Evolutionary conservation across 2,329 filamentous ascomycete species (phyloP).

Genomic region (Paraconiothyrium brasiliense): DNA sequence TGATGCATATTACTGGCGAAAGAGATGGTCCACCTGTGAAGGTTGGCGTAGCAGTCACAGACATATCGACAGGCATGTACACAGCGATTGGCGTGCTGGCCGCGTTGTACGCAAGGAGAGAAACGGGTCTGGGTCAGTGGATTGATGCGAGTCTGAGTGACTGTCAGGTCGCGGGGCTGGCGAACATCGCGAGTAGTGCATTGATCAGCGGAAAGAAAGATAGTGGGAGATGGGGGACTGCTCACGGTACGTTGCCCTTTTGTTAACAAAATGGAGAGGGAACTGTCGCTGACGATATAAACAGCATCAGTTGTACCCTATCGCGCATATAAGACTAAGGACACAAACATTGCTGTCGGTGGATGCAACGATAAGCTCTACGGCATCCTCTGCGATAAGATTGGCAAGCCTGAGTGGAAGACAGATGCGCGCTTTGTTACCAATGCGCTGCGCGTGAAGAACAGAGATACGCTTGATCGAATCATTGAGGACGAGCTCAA

Average conservation of each 20-base stretch:
- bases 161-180: slow-evolving; percentile 89
- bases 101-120: slow-evolving; percentile 77
- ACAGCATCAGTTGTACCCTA: slow-evolving; percentile 96
- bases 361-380: slow-evolving; percentile 71
- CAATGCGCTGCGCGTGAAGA: slow-evolving; percentile 67
- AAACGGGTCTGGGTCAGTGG: slow-evolving; percentile 84
- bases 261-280: background rate
- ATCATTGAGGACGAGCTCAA: slow-evolving; percentile 79
- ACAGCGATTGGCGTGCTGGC: slow-evolving; percentile 96
- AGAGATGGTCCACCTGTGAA: slow-evolving; percentile 91
- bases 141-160: slow-evolving; percentile 91
- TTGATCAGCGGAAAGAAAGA: slow-evolving; percentile 88
- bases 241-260: slow-evolving; percentile 72
- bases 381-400: slow-evolving; percentile 66
- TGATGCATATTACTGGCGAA: slow-evolving; percentile 97
- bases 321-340: slow-evolving; percentile 74
- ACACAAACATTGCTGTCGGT: slow-evolving; percentile 70
- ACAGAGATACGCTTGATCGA: slow-evolving; percentile 79
- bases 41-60: slow-evolving; percentile 96
- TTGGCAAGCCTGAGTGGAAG: slow-evolving; percentile 67
- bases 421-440: slow-evolving; percentile 65
- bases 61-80: slow-evolving; percentile 93
- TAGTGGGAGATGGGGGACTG: slow-evolving; percentile 91
- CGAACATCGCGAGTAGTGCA: slow-evolving; percentile 91
- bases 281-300: slow-evolving; percentile 5